Evolutionary conservation across 176 grass and related monocot genomes (phyloP), one percentile per base, ranked within the genome.

Genomic region (Otatea glauca): DNA sequence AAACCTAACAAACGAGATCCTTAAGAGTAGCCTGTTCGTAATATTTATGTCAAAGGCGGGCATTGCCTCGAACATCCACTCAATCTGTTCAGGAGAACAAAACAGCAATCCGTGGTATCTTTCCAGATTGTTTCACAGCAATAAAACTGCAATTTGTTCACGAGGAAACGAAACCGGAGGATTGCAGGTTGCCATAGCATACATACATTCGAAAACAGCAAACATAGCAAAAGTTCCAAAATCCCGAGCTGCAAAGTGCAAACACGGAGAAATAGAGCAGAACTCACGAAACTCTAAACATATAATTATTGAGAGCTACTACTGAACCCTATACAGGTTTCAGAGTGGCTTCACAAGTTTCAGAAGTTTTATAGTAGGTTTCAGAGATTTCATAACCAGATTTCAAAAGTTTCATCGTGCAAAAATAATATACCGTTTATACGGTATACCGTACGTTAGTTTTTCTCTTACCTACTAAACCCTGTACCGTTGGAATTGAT

Each of bases 261-360:
- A 6, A 35, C 53, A 70, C 51, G 20, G 3, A 3, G 23, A 59
- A 56, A 61, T 42, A 59, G 21, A 59, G 54, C 53, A 61, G 50
- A 60, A 24, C 17, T 6, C 2, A 12, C 25, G 44, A 5, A n/a
- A 16, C 5, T 51, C 14, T 44, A 78, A 9, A 9, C 71, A 76
- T 50, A 75, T 76, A 82, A 43, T 59, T 7, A 4, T 77, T 79
- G n/a, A n/a, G n/a, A n/a, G n/a, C n/a, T n/a, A n/a, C n/a, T n/a
- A n/a, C n/a, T n/a, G n/a, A n/a, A n/a, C n/a, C n/a, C n/a, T n/a
- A n/a, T n/a, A n/a, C n/a, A n/a, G n/a, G n/a, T n/a, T n/a, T n/a
- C n/a, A n/a, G n/a, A n/a, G n/a, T n/a, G n/a, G n/a, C n/a, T n/a
- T n/a, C n/a, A n/a, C n/a, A n/a, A n/a, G n/a, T n/a, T n/a, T n/a